Conservation (phyloP, 1,284 basidiomycete species). For the Heterobasidion annosum region DNA sequence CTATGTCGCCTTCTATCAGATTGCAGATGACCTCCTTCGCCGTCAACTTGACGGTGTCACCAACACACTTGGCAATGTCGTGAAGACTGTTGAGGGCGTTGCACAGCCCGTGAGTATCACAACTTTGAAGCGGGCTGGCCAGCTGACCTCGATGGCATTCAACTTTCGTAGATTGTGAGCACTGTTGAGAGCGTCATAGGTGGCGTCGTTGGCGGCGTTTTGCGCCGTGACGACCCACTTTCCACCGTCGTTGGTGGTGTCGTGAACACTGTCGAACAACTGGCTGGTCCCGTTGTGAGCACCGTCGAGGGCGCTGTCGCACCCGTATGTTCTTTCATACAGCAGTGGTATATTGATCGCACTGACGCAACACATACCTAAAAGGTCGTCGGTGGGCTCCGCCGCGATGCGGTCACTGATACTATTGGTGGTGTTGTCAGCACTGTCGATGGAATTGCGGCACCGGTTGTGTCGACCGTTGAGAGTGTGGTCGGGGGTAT, state of each 20-base stretch:
- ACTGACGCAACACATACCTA: too few relatives aligned
- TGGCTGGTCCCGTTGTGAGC: slow-evolving; percentile 2
- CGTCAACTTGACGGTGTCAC: background rate
- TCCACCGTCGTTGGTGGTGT: background rate
- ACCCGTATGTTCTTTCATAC: background rate
- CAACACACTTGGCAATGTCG: background rate
- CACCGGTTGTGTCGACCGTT: background rate
- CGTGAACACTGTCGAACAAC: background rate
- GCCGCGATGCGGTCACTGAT: background rate
- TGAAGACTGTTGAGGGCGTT: background rate
- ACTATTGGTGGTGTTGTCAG: background rate
- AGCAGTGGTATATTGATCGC: too few relatives aligned
- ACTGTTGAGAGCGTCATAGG: background rate
- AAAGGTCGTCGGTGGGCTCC: background rate
- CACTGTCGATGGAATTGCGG: background rate
- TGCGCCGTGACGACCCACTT: background rate
- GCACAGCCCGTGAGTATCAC: background rate
- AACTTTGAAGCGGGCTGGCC: too few relatives aligned
- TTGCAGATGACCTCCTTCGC: background rate
- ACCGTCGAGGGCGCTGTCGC: slow-evolving; percentile 1
- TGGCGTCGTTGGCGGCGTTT: background rate
- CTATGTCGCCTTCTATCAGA: background rate
- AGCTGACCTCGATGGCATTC: background rate
- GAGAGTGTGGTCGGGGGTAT: background rate
- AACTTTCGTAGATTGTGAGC: background rate